Conservation (phyloP, 2,329 filamentous ascomycete species). For the Dothideomycetidae sp. region DNA sequence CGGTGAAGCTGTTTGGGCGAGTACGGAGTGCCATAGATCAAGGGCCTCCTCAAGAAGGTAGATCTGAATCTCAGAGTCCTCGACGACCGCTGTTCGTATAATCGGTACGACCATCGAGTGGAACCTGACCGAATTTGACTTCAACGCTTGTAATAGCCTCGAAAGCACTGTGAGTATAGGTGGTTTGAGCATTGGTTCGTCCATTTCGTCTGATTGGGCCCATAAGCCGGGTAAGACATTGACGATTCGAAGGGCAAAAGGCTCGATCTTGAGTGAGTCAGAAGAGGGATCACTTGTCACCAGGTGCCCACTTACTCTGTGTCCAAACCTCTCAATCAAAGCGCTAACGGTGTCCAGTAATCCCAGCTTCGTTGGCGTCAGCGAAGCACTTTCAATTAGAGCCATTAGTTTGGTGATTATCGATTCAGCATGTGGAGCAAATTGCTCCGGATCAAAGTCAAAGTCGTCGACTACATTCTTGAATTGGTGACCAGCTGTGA, state of each 20-base stretch:
- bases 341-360: constrained; percentile 75
- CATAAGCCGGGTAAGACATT: constrained; percentile 66
- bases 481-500: constrained; percentile 79
- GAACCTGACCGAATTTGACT: constrained; percentile 60
- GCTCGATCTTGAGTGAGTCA: constrained; percentile 33
- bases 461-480: constrained; percentile 71
- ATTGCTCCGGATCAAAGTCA: constrained; percentile 59
- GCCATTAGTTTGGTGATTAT: constrained; percentile 60
- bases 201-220: constrained; percentile 68
- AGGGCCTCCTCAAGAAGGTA: constrained; percentile 86
- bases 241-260: constrained; percentile 68
- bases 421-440: constrained; percentile 62
- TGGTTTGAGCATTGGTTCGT: constrained; percentile 88
- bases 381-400: constrained; percentile 64
- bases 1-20: constrained; percentile 42
- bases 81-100: constrained; percentile 64
- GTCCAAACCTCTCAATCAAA: constrained; percentile 68
- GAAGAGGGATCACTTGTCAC: constrained; percentile 11
- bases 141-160: constrained; percentile 76
- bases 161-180: constrained; percentile 75
- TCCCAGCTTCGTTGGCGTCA: constrained; percentile 80
- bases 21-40: constrained; percentile 72
- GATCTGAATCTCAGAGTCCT: constrained; percentile 55
- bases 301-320: constrained; percentile 41
- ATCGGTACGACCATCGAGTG: constrained; percentile 70